These are phyloP conservation scores for Sphaceloma murrayae DNA, from an alignment of 2,329 filamentous ascomycete genomes.

Conservation along the genomic window DNA sequence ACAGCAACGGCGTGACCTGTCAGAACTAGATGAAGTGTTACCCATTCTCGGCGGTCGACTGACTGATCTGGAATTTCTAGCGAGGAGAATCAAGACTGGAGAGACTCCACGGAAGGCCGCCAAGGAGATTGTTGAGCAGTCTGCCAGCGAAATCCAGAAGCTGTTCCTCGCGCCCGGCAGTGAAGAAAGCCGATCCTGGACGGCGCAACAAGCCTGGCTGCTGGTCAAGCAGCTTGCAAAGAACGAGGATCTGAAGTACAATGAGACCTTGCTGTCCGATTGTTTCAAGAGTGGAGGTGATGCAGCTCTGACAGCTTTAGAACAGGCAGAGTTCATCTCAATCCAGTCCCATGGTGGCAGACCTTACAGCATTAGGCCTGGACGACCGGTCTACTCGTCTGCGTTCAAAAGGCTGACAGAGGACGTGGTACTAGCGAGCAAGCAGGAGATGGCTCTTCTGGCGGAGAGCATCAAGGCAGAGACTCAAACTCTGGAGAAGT, in stretches of 20 bases:
- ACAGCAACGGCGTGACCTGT: conserved; percentile 47
- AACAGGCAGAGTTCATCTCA: conserved; percentile 76
- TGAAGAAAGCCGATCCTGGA: conserved; percentile 57
- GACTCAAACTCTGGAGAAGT: conserved; percentile 64
- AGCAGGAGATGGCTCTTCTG: conserved; percentile 59
- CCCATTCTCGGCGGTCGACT: conserved; percentile 75
- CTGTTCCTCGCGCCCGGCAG: conserved; percentile 67
- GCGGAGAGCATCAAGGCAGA: conserved; percentile 62
- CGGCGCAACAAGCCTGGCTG: conserved; percentile 79
- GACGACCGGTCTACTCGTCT: conserved; percentile 76
- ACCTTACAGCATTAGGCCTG: conserved; percentile 66
- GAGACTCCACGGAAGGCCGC: conserved; percentile 75
- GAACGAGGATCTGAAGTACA: conserved; percentile 65
- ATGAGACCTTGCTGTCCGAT: conserved; percentile 69
- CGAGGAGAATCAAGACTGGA: conserved; percentile 78
- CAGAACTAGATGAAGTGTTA: conserved; percentile 72
- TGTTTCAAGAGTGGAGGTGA: conserved; percentile 67
- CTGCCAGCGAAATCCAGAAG: conserved; percentile 81
- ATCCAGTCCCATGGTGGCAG: conserved; percentile 65
- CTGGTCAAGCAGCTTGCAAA: conserved; percentile 69
- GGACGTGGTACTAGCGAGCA: conserved; percentile 63
- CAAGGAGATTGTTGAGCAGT: conserved; percentile 78
- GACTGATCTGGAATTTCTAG: conserved; percentile 90
- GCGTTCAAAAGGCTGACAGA: conserved; percentile 65
- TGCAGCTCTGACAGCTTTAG: conserved; percentile 65